Evolutionary conservation across 306 rosid species (phyloP).

Genomic region (Herpetospermum pedunculosum): DNA sequence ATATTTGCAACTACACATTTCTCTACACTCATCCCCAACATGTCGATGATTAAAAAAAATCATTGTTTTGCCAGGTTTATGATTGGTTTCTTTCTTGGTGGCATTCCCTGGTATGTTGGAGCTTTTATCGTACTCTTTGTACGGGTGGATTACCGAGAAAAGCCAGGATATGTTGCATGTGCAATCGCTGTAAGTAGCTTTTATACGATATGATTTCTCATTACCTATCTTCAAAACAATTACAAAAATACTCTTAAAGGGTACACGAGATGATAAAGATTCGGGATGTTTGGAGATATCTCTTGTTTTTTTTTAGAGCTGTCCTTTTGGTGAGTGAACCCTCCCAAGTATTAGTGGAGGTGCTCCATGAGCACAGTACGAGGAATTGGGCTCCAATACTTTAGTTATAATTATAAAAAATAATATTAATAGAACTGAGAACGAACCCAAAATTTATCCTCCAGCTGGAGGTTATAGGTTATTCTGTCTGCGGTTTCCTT

Average conservation of each 20-base stretch:
- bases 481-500: neutral
- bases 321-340: no score
- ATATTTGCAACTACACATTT: neutral
- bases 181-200: constrained; percentile 55
- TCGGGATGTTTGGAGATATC: neutral
- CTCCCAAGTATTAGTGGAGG: neutral
- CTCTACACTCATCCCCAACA: neutral
- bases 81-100: constrained; percentile 64
- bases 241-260: no score
- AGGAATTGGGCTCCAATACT: neutral
- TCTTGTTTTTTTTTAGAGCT: neutral
- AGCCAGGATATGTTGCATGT: constrained; percentile 81
- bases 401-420: no score
- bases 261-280: neutral
- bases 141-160: constrained; percentile 63
- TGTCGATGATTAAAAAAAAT: neutral
- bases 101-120: constrained; percentile 76
- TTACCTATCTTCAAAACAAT: neutral
- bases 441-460: neutral
- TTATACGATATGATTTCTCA: neutral
- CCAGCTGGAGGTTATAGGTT: neutral
- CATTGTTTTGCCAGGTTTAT: constrained; percentile 43
- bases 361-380: neutral
- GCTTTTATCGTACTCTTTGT: constrained; percentile 43
- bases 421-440: no score